Base-by-base conservation (phyloP, 2,329 filamentous ascomycete genomes). In the Tetracladium maxilliforme region DNA sequence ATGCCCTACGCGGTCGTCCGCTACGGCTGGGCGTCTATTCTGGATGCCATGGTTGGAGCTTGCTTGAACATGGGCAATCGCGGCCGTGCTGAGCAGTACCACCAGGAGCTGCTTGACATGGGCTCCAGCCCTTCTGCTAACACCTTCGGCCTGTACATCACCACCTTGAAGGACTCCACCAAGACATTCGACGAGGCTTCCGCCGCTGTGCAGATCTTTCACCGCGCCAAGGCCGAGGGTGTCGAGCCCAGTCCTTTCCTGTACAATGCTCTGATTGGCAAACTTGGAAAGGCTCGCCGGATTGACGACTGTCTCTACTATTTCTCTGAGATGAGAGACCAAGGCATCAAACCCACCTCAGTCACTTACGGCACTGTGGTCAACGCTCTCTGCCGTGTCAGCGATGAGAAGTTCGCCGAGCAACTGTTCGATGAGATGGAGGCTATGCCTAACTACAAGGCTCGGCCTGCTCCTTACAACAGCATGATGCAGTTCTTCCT, bases 361-460 rank as follows among this genome's bases (percentile, higher is more conserved):
- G 90, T 98, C 29, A 98, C 90, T 1, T 98, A 98, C 42, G 90
- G 90, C 33, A 98, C 90, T 9, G 86, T 98, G 41, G 87, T 98
- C 54, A 98, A 98, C 41, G 90, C 90, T 14, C 69, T 98, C 10
- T 94, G 86, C 64, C 81, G 90, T 40, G 90, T 95, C 28, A 93
- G 84, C 38, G 90, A 98, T 40, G 87, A 95, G 57, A 92, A 87
- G 45, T 93, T 94, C 47, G 90, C 90, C 15, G 90, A 94, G 45
- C 84, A 95, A 52, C 71, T 95, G 40, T 98, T 98, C 45, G 84
- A 95, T 45, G 90, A 98, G 58, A 98, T 98, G 90, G 90, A 98
- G 59, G 72, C 77, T 23, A 93, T 92, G 77, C 78, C 84, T 29
- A 98, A 98, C 60, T 98, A 98, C 69, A 95, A 94, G 62, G 83